A percentile compares a stretch with the other conserved stretches of the same genome.
Conservation (phyloP, 768 basidiomycete genomes). For the Clitopilus hobsonii region DNA sequence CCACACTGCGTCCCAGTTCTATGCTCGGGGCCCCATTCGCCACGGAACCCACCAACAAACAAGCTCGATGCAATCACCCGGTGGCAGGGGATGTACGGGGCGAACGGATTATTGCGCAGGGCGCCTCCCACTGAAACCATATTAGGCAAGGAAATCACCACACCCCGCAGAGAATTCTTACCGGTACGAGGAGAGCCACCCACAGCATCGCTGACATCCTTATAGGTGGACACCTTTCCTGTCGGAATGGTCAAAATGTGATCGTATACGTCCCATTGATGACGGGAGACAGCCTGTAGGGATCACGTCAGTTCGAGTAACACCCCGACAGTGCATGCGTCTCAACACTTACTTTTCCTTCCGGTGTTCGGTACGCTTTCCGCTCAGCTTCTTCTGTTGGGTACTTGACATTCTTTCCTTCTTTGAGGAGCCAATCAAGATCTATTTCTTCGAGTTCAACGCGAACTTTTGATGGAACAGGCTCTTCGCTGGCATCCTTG, state of each 20-base stretch:
- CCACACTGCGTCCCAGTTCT: constrained; percentile 36
- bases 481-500: neutral
- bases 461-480: neutral
- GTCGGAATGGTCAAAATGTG: constrained; percentile 40
- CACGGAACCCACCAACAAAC: constrained; percentile 60
- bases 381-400: constrained; percentile 22
- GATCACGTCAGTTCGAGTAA: too few species aligned
- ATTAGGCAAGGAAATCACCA: neutral
- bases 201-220: constrained; percentile 42
- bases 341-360: constrained; percentile 26
- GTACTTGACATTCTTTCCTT: constrained; percentile 8
- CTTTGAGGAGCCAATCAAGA: constrained; percentile 4
- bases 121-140: constrained; percentile 53
- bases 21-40: constrained; percentile 51
- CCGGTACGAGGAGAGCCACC: constrained; percentile 65
- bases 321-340: too few species aligned
- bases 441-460: neutral
- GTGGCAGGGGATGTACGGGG: constrained; percentile 66
- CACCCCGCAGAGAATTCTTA: constrained; percentile 19
- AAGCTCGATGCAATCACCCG: constrained; percentile 59
- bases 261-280: constrained; percentile 64
- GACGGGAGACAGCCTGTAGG: constrained; percentile 38
- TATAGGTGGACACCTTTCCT: constrained; percentile 55
- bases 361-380: constrained; percentile 22
- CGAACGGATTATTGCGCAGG: constrained; percentile 61